These are phyloP conservation scores for Lipomyces mesembrius DNA, from an alignment of 805 yeast genomes.

Conservation along the genomic window DNA sequence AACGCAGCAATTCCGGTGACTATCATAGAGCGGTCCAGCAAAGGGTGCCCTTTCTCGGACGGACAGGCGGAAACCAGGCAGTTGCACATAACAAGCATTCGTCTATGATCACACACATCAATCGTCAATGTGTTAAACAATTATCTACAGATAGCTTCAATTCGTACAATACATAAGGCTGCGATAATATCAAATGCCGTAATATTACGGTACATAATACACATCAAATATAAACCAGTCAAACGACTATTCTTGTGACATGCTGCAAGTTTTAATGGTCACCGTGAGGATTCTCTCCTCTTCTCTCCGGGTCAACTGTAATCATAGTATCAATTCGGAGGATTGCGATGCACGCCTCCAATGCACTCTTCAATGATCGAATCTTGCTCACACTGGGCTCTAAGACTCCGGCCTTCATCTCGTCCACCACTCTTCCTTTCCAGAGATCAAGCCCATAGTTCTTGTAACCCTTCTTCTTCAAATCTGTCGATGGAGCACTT, in stretches of 20 bases:
- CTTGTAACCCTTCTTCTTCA: slow-evolving; percentile 81
- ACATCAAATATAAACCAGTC: slow-evolving; percentile 4
- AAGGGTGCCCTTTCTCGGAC: no score
- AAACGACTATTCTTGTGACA: background rate
- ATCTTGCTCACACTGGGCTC: slow-evolving; percentile 95
- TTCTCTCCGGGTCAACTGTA: slow-evolving; percentile 91
- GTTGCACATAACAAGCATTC: no score
- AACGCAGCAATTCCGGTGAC: no score
- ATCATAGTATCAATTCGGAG: slow-evolving; percentile 98
- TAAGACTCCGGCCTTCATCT: slow-evolving; percentile 79
- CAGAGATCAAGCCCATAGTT: slow-evolving; percentile 92
- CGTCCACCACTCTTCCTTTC: slow-evolving; percentile 90
- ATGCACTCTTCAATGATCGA: slow-evolving; percentile 85
- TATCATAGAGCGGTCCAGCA: no score
- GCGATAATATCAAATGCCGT: background rate
- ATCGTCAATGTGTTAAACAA: background rate
- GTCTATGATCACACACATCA: no score
- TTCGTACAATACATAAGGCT: background rate
- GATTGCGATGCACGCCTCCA: slow-evolving; percentile 97
- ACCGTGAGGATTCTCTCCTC: slow-evolving; percentile 72
- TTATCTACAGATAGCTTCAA: background rate
- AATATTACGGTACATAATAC: slow-evolving; percentile 1
- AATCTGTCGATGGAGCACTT: slow-evolving; percentile 78
- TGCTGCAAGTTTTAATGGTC: slow-evolving; percentile 12
- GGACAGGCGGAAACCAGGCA: no score